Evolutionary conservation across 1,284 basidiomycete species (phyloP), one percentile per base, ranked within the genome.

Genomic region (Boletus smithii): DNA sequence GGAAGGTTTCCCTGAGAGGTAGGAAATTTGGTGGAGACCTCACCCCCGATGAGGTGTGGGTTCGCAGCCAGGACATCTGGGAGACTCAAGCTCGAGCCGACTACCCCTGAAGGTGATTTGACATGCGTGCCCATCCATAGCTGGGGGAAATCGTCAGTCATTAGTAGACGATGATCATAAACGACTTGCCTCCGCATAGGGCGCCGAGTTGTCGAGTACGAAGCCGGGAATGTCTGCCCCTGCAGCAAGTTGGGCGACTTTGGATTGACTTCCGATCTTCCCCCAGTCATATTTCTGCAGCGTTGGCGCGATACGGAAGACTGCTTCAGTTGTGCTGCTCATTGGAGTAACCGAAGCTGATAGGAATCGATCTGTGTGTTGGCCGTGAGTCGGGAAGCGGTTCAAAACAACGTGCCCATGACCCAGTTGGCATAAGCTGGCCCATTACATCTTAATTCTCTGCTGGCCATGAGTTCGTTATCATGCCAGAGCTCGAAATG

Each of bases 91-190:
- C 69, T 69, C 20, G 75, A 69, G 4, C 70, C 70, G 10, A 72
- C 53, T 20, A 90, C 69, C 38, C 73, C 79, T 3, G 93, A 94
- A 0, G 95, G 95, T 9, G 92, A 81, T 20, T 80, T 90, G 1
- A 91, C 80, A 63, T 99, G 97, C 0, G 97, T 98, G 14, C 97
- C 97, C 95, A 99, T 99, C 97, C 97, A 99, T 36, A 97, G 73
- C 91, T 95, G 60, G 33, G 30, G 11, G 42, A 44, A 26, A 31
- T 49, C 14, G 14, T 46, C 39, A 56, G n/a, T 24, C 8, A n/a
- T 16, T 16, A 22, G 9, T 31, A 31, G 27, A 43, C 17, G 33
- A 46, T 13, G 23, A 26, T 26, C 41, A 37, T 55, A 10, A 16
- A 35, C 27, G 34, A 56, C 67, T 41, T 61, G 77, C 80, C 72